Conservation (phyloP, 1,139 yeast species). For the Scheffersomyces stambukii region DNA sequence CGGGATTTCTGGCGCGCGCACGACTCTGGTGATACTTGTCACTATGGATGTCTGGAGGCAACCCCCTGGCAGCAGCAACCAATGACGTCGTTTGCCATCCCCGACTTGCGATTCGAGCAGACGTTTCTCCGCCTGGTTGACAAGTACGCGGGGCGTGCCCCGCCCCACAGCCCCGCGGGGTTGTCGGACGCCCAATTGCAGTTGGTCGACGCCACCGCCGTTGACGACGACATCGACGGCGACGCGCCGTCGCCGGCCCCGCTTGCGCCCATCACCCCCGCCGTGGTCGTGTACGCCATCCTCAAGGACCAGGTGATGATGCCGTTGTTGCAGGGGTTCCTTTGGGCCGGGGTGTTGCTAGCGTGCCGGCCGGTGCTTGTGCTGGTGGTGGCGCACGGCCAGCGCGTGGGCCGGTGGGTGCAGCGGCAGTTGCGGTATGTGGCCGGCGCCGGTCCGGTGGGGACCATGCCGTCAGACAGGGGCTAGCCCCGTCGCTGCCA, state of each 20-base stretch:
- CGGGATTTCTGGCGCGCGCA: too few species aligned
- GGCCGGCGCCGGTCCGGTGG: too few species aligned
- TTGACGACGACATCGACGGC: constrained; percentile 2
- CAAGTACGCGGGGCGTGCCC: constrained; percentile 23
- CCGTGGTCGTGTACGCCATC: constrained; percentile 50
- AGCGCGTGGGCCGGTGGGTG: constrained; percentile 26
- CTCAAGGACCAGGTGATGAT: constrained; percentile 61
- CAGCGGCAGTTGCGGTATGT: too few species aligned
- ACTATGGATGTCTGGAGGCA: too few species aligned
- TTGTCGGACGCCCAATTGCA: neutral
- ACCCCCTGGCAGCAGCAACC: neutral
- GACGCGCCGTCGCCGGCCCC: constrained; percentile 20
- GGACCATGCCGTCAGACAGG: too few species aligned
- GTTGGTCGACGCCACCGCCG: constrained; percentile 2
- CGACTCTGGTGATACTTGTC: too few species aligned
- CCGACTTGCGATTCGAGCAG: constrained; percentile 66
- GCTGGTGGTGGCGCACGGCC: constrained; percentile 27
- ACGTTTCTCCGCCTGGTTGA: constrained; percentile 50
- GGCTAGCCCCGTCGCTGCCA: too few species aligned
- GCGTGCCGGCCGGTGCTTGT: constrained; percentile 26
- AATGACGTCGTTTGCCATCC: constrained; percentile 33
- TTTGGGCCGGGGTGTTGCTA: constrained; percentile 35
- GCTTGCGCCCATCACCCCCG: constrained; percentile 39
- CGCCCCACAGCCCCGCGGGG: too few species aligned
- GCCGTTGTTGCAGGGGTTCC: constrained; percentile 54